Evolutionary conservation across 2,329 filamentous ascomycete genomes (phyloP).

Genomic region (Monosporascus sp.): DNA sequence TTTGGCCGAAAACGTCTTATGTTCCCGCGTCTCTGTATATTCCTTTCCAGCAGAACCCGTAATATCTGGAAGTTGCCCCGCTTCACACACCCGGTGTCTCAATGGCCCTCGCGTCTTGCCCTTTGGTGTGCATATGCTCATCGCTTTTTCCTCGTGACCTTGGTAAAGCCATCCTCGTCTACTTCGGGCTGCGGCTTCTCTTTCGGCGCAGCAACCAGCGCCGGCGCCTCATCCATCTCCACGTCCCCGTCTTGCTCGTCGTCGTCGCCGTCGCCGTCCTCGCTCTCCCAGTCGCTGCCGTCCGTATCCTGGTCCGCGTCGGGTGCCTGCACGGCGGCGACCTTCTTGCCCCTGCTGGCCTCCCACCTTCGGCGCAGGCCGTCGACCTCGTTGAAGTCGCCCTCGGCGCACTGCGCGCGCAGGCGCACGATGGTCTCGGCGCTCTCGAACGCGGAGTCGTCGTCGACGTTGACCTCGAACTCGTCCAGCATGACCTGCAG

Average conservation of each 20-base stretch:
- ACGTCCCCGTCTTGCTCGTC: constrained; percentile 52
- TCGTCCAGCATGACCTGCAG: constrained; percentile 93
- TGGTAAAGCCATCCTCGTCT: constrained; percentile 79
- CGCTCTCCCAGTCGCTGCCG: constrained; percentile 52
- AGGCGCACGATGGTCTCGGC: constrained; percentile 68
- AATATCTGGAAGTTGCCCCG: constrained; percentile 4
- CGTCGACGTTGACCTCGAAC: constrained; percentile 89
- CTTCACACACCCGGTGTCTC: neutral
- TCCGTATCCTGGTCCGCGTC: constrained; percentile 33
- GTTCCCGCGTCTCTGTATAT: constrained; percentile 19
- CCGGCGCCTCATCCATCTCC: constrained; percentile 66
- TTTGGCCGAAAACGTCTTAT: constrained; percentile 12
- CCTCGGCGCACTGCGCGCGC: constrained; percentile 58
- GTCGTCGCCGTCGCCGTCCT: constrained; percentile 52
- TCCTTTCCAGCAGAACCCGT: constrained; percentile 14
- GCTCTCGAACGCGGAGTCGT: constrained; percentile 74
- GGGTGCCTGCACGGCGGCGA: constrained; percentile 32
- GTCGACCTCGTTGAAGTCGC: constrained; percentile 61
- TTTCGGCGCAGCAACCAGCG: constrained; percentile 50
- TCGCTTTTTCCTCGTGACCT: constrained; percentile 65
- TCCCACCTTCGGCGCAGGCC: constrained; percentile 59
- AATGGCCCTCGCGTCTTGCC: constrained; percentile 1
- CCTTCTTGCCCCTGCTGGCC: constrained; percentile 55
- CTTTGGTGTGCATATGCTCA: constrained; percentile 16
- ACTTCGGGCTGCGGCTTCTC: constrained; percentile 67